Evolutionary conservation across 2,329 filamentous ascomycete genomes (phyloP), one percentile per base, ranked within the genome.

Genomic region (Thielaviopsis ethacetica): DNA sequence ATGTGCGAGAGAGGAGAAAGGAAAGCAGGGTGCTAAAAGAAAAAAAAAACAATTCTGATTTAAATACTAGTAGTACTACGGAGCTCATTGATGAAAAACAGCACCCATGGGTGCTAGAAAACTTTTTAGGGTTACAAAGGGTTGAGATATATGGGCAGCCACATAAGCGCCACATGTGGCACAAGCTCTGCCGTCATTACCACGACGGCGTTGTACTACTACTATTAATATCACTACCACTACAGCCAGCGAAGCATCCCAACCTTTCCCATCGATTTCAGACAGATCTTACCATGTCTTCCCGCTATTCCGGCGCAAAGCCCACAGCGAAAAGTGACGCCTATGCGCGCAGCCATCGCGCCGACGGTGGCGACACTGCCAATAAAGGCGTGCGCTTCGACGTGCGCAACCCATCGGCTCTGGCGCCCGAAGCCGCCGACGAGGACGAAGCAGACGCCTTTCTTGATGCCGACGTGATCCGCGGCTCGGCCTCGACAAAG

Each of bases 391-490:
- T 89, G 61, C 89, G 88, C 67, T 98, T 98, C 71, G 93, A 98
- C 70, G 76, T 93, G 57, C 88, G 93, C 64, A 97, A 98, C 68
- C 93, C 93, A 2, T 95, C 91, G 17, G 90, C 88, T 0, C 81
- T 98, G 4, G 91, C 89, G 1, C 84, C 91, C 1, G 89, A 94
- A 68, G 86, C 83, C 1, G 79, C 80, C 1, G 85, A 88, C 63
- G 59, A 58, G 6, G 59, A 61, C 21, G 86, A 86, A 63, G 82
- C 72, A 22, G 77, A 90, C 65, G 81, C 82, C 0, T 80, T 91
- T 27, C 80, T 98, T 9, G 88, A 95, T 56, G 89, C 91, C 22
- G 93, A 97, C 68, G 91, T 96, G 47, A 96, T 97, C 63, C 90
- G 91, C 17, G 86, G 84, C 1, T 78, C 82, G 19, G 79, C 81